Base-by-base conservation (phyloP, 306 rosid genomes). In the Cotoneaster glaucophyllus region DNA sequence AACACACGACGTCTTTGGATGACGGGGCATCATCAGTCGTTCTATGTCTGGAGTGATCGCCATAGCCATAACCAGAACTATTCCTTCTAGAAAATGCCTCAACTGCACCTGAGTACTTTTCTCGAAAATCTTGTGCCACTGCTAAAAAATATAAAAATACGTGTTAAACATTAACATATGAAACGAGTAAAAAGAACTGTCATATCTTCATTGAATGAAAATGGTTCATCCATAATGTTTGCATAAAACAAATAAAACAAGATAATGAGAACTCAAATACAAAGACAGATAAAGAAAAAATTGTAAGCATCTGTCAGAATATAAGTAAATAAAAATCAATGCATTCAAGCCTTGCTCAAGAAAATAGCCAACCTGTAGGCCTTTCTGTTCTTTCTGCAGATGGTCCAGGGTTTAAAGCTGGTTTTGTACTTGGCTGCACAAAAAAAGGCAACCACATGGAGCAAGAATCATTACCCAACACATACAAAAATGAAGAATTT, bases 21-120 rank as follows among this genome's bases (percentile, higher is more conserved):
- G 91, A 88, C 31, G 98, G 96, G 73, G 53, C 84, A 6, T 82
- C 92, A 77, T 85, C 95, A 29, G 93, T 82, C 70, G 93, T 82
- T 84, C 90, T 88, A 58, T 90, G 92, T 82, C 96, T 87, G 52
- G 93, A 84, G 82, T 77, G 85, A 71, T 95, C 98, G 54, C 94
- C 70, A 69, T 83, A 75, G 75, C 87, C 94, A 83, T 78, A 88
- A 61, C 93, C 93, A 63, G 90, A 66, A 72, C 82, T 80, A 86
- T 89, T 92, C 89, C 96, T 90, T 80, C 99, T 90, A 67, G 92
- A 87, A 86, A 95, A 95, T 69, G 93, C 97, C 86, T 90, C 97
- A 11, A 95, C 92, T 4, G 93, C 92, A 71, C 99, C 99, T 1
- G 98, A 82, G 75, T 84, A 87, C 71, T 92, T 84, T 62, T 95